Base-by-base conservation (phyloP, 805 yeast species). In the Hagleromyces aurorensis region DNA sequence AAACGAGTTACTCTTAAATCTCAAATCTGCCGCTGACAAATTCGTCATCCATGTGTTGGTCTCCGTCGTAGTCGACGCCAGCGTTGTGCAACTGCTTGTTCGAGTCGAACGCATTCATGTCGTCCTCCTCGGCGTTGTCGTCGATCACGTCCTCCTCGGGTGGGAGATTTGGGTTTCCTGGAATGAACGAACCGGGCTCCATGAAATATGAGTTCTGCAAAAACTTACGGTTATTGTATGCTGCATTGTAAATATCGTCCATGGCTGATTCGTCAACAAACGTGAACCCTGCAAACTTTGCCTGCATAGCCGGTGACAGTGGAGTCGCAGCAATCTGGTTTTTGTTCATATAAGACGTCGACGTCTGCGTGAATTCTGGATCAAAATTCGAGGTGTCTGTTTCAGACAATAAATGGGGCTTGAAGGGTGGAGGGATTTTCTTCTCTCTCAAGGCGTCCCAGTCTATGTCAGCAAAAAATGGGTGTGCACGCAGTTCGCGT, bases 331-430 rank as follows among this genome's bases (percentile, higher is more conserved):
- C 66, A 67, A 50, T 46, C 44, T 75, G 82, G 28, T 50, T 44
- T 46, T 74, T 75, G 47, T 68, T 78, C 55, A 86, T 72, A 21
- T 77, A 77, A 6, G 94, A 78, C 0, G 96, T 85, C 11, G 93
- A 78, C 23, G 94, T 84, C 46, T 78, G 79, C 13, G 98, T 91
- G 60, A 91, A 91, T 59, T 91, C 97, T 4, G 98, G 97, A 55
- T 91, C 98, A 59, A 91, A 91, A 59, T 91, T 91, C 4, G 95
- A 83, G 3, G 96, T 89, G 57, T 91, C 98, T 2, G 91, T 76
- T 52, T 91, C 98, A 22, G 84, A 78, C 7, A 79, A 64, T 41
- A 91, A 70, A 54, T 85, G 96, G 3, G 98, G 98, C 58, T 85
- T 85, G 65, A 85, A 89, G 2, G 98, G 98, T 15, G 98, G 98